A percentile compares a stretch with the other conserved stretches of the same genome.
phyloP scores from a whole-genome alignment of 345 rosid species.

The Alliaria petiolata region DNA sequence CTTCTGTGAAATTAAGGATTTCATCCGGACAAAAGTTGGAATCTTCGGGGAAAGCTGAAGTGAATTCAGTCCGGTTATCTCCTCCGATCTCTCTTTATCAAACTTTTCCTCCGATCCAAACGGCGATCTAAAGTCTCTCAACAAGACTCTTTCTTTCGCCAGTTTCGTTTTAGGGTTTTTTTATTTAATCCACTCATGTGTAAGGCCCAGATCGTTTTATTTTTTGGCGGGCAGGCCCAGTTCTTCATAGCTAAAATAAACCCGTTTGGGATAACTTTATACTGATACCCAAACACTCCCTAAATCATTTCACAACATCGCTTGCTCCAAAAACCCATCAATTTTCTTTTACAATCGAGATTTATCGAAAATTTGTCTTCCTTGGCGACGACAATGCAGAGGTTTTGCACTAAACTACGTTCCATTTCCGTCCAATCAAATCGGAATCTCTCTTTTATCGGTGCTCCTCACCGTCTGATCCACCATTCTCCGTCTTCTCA shows the following conservation, averaged over 20 bases:
- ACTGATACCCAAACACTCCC: slow-evolving; percentile 1
- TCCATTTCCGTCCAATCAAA: slow-evolving; percentile 38
- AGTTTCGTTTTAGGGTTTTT: not conserved
- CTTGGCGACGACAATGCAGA: slow-evolving; percentile 54
- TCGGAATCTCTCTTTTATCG: slow-evolving; percentile 18
- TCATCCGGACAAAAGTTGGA: not conserved
- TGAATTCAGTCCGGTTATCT: slow-evolving; percentile 19
- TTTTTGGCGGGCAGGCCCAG: too few relatives aligned
- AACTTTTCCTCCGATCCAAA: slow-evolving; percentile 14
- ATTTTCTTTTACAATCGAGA: not conserved
- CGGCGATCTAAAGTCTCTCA: too few relatives aligned
- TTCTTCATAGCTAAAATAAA: too few relatives aligned
- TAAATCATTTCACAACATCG: too few relatives aligned
- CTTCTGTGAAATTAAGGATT: slow-evolving; percentile 20
- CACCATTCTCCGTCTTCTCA: slow-evolving; percentile 36
- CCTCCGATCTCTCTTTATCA: not conserved
- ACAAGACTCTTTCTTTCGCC: too few relatives aligned
- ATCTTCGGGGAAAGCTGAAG: too few relatives aligned
- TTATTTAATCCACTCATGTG: too few relatives aligned
- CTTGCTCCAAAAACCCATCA: not conserved
- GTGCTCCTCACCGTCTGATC: slow-evolving; percentile 33
- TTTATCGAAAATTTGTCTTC: not conserved
- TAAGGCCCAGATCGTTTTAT: not conserved
- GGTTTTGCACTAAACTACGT: slow-evolving; percentile 58
- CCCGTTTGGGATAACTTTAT: not conserved